A percentile compares a stretch with the other conserved stretches of the same genome.
Conservation (phyloP, 2,329 filamentous ascomycete species). For the Bipolaris cookei region DNA sequence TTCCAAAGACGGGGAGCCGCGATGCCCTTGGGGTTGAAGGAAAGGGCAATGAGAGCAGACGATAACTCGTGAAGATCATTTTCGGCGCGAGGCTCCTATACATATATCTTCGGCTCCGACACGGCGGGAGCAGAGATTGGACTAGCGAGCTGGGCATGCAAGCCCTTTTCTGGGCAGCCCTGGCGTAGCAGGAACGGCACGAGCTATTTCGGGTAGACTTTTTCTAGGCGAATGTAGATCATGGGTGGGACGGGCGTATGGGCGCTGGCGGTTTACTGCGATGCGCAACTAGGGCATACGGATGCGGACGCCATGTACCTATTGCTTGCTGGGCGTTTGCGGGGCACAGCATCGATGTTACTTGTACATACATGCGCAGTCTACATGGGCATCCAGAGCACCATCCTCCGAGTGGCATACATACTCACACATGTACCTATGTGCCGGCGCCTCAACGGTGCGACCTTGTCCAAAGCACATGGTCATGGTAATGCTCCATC, state of each 20-base stretch:
- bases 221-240: conserved; percentile 30
- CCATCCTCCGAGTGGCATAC: background rate
- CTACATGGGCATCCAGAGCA: background rate
- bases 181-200: conserved; percentile 16
- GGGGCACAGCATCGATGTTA: conserved; percentile 20
- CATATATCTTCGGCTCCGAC: conserved; percentile 32
- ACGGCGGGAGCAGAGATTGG: conserved; percentile 27
- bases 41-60: conserved; percentile 20
- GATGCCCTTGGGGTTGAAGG: conserved; percentile 25
- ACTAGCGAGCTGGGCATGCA: conserved; percentile 37
- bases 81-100: conserved; percentile 17
- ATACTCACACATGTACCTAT: no score
- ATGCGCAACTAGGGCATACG: conserved; percentile 23
- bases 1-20: conserved; percentile 31
- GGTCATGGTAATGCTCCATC: background rate
- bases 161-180: conserved; percentile 26
- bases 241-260: conserved; percentile 12
- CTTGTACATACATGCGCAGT: no score
- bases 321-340: conserved; percentile 24
- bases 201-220: conserved; percentile 29
- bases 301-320: conserved; percentile 2
- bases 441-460: background rate
- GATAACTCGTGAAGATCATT: conserved; percentile 28
- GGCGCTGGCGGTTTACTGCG: background rate
- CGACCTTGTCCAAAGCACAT: background rate